Evolutionary conservation across 2,329 filamentous ascomycete genomes (phyloP), one percentile per base, ranked within the genome.

Genomic region (Stagonosporopsis rhizophila): DNA sequence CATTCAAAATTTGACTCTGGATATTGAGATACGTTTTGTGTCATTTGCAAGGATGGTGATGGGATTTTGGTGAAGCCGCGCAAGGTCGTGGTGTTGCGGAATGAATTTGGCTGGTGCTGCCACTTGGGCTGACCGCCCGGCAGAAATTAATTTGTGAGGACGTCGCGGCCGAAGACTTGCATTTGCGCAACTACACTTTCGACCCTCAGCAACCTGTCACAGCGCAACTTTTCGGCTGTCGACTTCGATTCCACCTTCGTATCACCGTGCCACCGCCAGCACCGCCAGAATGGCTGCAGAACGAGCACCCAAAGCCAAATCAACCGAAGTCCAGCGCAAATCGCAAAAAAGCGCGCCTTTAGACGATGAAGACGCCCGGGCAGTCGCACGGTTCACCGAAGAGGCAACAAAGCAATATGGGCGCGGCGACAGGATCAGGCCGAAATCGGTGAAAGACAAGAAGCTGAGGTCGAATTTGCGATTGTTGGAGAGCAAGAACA

Each of bases 391-490:
- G 34, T 80, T 67, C 66, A 69, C 64, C 58, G 67, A 70, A 42
- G 64, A 72, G 40, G 91, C 91, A 48, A 84, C 92, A 67, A 85
- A 87, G 69, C 84, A 84, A 51, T 99, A 99, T 78, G 95, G 95
- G 30, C 88, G 95, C 65, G 95, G 95, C 45, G 86, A 86, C 64
- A 85, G 85, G 60, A 89, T 96, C 66, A 84, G 89, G 56, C 83
- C 88, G 41, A 89, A 89, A 70, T 82, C 80, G 8, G 86, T 96
- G 68, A 90, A 88, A 69, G 92, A 98, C 81, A 96, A 91, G 83
- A 99, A 98, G 76, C 79, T 98, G 60, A 89, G 92, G 44, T 85
- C 87, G 12, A 96, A 91, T 62, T 79, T 99, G 45, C 89, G 87
- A 71, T 82, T 82, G 2, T 83, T 97, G 41, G 95, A 99, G 74